Evolutionary conservation across 257 asterid genomes (phyloP), one percentile per base, ranked within the genome.

Genomic region (Rehmannia glutinosa): DNA sequence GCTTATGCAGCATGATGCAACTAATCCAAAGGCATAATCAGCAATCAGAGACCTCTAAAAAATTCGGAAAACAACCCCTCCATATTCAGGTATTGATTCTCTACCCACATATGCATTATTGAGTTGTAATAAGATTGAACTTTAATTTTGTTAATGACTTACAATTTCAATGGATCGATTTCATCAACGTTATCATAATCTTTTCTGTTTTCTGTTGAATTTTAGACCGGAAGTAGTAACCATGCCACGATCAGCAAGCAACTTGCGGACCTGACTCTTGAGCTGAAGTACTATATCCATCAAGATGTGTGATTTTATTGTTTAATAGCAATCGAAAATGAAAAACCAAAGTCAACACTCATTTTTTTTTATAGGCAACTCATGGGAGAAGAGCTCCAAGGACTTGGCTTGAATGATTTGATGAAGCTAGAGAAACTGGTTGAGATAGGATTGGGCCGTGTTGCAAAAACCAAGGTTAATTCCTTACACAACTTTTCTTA

Each of bases 351-450:
- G 16, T 13, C 56, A 13, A 27, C 35, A 9, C 13, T 11, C 11
- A 3, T 30, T 19, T 16, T 10, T 10, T 1, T 65, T 30, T 23
- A 10, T 47, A 86, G 95, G 84, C 89, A 77, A 64, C 93, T 91
- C 3, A 74, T 66, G 46, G 97, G 95, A 71, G 93, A 91, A 76
- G 96, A 85, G 64, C 81, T 88, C 42, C 77, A 83, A 70, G 96
- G 76, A 30, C 96, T 91, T 57, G 72, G 74, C 24, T 11, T 88
- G 76, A 82, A 78, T 45, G 96, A 85, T 15, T 65, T 91, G 82
- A 71, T 78, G 39, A 91, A 61, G 79, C 84, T 91, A 6, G 98
- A 91, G 80, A 91, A 76, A 71, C 5, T 70, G 79, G 70, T 87
- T 0, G 86, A 82, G 77, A 72, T 80, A 7, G 95, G 88, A 55